Evolutionary conservation across 129 eudicot species (phyloP).

Genomic region (Ambrosia artemisiifolia): DNA sequence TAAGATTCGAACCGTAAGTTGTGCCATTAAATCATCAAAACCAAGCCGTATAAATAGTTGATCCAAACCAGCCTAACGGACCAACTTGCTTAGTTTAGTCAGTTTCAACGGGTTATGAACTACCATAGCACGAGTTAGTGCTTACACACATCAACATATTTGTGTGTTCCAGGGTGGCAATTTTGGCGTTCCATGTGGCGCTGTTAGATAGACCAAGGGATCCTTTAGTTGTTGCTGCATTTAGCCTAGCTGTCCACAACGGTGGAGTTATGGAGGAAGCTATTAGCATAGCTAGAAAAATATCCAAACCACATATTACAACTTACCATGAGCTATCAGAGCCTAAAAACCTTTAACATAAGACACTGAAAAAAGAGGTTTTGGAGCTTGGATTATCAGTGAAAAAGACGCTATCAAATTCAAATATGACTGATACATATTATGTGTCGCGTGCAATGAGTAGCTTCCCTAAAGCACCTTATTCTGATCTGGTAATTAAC

Average conservation of each 20-base stretch:
- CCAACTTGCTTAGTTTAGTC: neutral
- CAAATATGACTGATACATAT: slow-evolving; percentile 59
- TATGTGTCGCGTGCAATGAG: slow-evolving; percentile 72
- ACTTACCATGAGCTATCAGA: slow-evolving; percentile 55
- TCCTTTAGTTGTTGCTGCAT: slow-evolving; percentile 75
- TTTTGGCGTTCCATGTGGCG: slow-evolving; percentile 80
- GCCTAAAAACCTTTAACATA: slow-evolving; percentile 34
- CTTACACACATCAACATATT: too few species aligned
- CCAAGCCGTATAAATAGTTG: neutral
- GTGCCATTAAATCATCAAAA: neutral
- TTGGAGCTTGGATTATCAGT: slow-evolving; percentile 54
- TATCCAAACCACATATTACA: slow-evolving; percentile 38
- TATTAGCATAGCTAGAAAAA: slow-evolving; percentile 50
- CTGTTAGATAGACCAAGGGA: slow-evolving; percentile 54
- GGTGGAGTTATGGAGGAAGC: slow-evolving; percentile 89
- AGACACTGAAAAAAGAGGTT: slow-evolving; percentile 45
- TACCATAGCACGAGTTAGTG: too few species aligned
- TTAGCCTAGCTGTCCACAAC: slow-evolving; percentile 69
- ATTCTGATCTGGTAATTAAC: slow-evolving; percentile 62
- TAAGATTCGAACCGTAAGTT: neutral
- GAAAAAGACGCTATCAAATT: slow-evolving; percentile 40
- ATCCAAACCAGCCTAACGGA: neutral
- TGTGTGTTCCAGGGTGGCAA: slow-evolving; percentile 62
- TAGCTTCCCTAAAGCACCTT: slow-evolving; percentile 65
- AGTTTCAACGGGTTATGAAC: neutral